A percentile compares a stretch with the other conserved stretches of the same genome.
Conservation (phyloP, 1,284 basidiomycete genomes). For the Naganishia sp. region DNA sequence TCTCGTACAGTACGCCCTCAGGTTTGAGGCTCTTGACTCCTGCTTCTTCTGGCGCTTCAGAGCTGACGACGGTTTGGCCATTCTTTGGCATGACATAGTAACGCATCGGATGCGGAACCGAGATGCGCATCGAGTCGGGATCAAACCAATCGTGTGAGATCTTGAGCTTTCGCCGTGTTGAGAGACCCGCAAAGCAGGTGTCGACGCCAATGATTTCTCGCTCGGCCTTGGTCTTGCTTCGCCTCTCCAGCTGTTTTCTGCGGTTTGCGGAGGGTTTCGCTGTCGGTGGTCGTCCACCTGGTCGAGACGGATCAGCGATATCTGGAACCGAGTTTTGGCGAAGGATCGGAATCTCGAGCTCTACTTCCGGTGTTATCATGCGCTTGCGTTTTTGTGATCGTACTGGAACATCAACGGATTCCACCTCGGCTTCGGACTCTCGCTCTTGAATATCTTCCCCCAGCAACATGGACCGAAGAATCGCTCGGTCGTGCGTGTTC, state of each 20-base stretch:
- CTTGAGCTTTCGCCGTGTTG: constrained; percentile 14
- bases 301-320: background rate
- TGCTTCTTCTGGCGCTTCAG: constrained; percentile 12
- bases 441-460: background rate
- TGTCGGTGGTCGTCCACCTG: background rate
- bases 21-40: constrained; percentile 11
- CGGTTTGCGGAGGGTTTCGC: background rate
- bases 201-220: constrained; percentile 7
- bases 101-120: constrained; percentile 20
- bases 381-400: background rate
- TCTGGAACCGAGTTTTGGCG: background rate
- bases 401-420: background rate
- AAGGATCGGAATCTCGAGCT: background rate
- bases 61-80: constrained; percentile 15
- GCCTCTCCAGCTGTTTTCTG: background rate
- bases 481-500: constrained; percentile 7
- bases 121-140: constrained; percentile 2
- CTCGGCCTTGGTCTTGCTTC: constrained; percentile 2
- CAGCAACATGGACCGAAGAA: constrained; percentile 13
- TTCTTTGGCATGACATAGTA: constrained; percentile 19
- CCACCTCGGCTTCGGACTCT: background rate
- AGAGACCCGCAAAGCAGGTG: constrained; percentile 16
- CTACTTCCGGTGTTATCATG: background rate
- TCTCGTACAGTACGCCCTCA: constrained; percentile 17
- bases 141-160: constrained; percentile 20